phyloP scores from a whole-genome alignment of 140 eudicot genomes.

The Flaveria floridana region DNA sequence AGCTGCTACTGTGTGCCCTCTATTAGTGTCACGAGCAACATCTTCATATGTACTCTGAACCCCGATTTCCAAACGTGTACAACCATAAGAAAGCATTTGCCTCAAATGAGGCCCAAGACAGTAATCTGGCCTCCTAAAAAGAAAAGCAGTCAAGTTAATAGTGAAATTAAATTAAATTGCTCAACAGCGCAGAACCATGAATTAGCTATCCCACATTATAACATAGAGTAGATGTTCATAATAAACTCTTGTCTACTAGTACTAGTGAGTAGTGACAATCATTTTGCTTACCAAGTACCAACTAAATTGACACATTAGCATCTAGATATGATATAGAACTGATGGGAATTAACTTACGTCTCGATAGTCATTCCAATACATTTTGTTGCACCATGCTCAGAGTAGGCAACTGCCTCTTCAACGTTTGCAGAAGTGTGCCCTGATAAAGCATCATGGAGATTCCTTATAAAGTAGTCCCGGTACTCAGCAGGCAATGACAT shows the following conservation, averaged over 20 bases:
- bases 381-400: conserved; percentile 93
- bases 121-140: conserved; percentile 89
- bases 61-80: conserved; percentile 94
- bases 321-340: conserved; percentile 10
- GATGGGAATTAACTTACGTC: conserved; percentile 53
- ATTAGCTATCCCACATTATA: conserved; percentile 1
- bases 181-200: neutral
- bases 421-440: conserved; percentile 97
- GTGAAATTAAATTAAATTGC: neutral
- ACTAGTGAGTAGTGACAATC: neutral
- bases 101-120: conserved; percentile 97
- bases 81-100: conserved; percentile 93
- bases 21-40: conserved; percentile 95
- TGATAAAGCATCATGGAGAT: conserved; percentile 95
- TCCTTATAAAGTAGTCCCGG: conserved; percentile 85
- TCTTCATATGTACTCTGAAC: conserved; percentile 98
- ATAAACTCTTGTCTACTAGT: neutral
- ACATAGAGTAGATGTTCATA: conserved; percentile 5
- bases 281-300: neutral
- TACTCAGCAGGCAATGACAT: conserved; percentile 97
- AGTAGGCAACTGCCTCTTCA: conserved; percentile 94
- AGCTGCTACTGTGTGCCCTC: conserved; percentile 99
- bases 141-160: neutral
- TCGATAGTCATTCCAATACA: conserved; percentile 99
- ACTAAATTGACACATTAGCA: neutral